Conservation (phyloP, 108 stramenopile species). For the Nitzschia putrida region DNA sequence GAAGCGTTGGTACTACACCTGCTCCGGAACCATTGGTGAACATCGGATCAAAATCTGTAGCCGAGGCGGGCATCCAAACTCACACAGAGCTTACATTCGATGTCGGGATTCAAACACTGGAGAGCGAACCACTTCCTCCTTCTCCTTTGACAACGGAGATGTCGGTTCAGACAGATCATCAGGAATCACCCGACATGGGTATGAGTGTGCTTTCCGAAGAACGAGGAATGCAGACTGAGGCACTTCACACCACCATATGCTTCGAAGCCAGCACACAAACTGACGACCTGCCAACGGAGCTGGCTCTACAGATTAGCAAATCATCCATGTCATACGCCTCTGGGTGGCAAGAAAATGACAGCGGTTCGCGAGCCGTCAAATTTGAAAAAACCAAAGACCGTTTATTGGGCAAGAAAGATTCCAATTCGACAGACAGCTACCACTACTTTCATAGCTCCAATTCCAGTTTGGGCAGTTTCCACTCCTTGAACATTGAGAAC, state of each 20-base stretch:
- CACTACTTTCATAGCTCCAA: neutral
- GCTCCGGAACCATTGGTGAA: too few species aligned
- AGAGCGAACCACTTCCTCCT: neutral
- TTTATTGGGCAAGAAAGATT: neutral
- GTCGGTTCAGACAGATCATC: neutral
- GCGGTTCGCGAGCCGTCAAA: neutral
- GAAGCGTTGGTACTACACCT: too few species aligned
- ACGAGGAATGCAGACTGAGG: conserved; percentile 18
- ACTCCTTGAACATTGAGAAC: neutral
- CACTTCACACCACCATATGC: neutral
- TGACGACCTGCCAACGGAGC: conserved; percentile 4
- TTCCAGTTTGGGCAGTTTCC: neutral
- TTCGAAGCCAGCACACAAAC: conserved; percentile 12
- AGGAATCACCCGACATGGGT: neutral
- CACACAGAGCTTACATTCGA: conserved; percentile 28
- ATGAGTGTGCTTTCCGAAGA: conserved; percentile 4
- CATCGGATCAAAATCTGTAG: too few species aligned
- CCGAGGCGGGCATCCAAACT: neutral
- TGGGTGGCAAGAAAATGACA: neutral
- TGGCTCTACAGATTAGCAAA: conserved; percentile 1
- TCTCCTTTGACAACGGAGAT: neutral
- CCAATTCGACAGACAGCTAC: neutral
- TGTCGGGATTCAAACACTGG: conserved; percentile 36
- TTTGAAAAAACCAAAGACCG: neutral
- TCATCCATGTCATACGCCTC: neutral